Percentiles rank a stretch among this genome's conserved stretches.
These are phyloP conservation scores for Peronospora belbahrii DNA, from an alignment of 352 stramenopile species.

Conservation along the genomic window DNA sequence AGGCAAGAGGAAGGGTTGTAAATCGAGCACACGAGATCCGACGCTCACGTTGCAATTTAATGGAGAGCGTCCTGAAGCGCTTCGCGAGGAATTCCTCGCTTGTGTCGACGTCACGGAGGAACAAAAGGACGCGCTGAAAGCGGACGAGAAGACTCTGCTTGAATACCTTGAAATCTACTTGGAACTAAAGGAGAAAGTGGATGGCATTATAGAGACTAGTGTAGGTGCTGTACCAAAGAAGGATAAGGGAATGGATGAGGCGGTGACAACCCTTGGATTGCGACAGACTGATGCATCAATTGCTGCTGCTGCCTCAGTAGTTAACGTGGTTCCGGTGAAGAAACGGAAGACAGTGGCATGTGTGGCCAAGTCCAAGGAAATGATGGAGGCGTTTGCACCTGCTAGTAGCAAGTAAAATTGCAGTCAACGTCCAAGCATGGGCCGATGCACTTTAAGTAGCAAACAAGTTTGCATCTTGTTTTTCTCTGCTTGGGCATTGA, in stretches of 20 bases:
- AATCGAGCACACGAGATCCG: not conserved
- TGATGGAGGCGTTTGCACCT: not conserved
- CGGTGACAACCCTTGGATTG: slow-evolving; percentile 70
- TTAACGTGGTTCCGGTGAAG: slow-evolving; percentile 70
- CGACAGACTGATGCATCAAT: slow-evolving; percentile 17
- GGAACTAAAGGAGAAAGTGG: slow-evolving; percentile 82
- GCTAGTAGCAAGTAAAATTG: slow-evolving; percentile 17
- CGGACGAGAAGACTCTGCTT: slow-evolving; percentile 42
- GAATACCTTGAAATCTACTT: slow-evolving; percentile 83
- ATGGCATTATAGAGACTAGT: slow-evolving; percentile 59
- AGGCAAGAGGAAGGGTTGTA: slow-evolving; percentile 58
- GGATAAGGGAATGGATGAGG: slow-evolving; percentile 21
- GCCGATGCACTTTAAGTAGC: slow-evolving; percentile 10
- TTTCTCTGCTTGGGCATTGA: slow-evolving; percentile 6
- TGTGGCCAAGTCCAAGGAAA: not conserved
- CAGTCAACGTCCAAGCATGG: not conserved
- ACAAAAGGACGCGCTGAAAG: slow-evolving; percentile 17
- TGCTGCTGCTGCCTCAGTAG: slow-evolving; percentile 14
- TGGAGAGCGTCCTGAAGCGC: slow-evolving; percentile 36
- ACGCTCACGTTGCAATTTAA: slow-evolving; percentile 40
- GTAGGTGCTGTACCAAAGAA: slow-evolving; percentile 16
- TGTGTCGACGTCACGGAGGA: slow-evolving; percentile 30
- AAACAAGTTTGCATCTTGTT: slow-evolving; percentile 20
- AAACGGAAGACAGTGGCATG: slow-evolving; percentile 37
- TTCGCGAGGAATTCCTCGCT: slow-evolving; percentile 53